A percentile compares a stretch with the other conserved stretches of the same genome.
phyloP scores from a whole-genome alignment of 371 early-diverging fungal genomes.

The Mortierella sp. region DNA sequence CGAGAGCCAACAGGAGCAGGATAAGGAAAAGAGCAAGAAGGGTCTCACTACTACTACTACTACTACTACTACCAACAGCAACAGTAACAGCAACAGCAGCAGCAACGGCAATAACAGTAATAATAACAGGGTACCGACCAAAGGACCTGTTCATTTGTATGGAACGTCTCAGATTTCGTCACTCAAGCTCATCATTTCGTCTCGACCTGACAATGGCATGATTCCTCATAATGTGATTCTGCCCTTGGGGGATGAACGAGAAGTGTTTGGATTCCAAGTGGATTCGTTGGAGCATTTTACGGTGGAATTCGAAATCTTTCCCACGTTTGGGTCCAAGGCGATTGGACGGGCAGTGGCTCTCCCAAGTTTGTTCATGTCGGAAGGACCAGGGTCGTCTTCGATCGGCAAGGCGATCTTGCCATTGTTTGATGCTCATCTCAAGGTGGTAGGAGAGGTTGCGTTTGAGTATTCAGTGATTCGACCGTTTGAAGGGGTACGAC shows the following conservation, averaged over 20 bases:
- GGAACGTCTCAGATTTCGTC: conserved; percentile 76
- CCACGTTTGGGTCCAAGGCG: conserved; percentile 93
- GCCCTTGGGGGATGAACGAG: conserved; percentile 85
- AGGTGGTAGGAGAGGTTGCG: conserved; percentile 89
- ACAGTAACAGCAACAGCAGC: no score
- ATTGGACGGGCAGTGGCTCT: conserved; percentile 93
- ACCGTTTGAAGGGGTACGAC: conserved; percentile 86
- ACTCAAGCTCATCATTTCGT: conserved; percentile 64
- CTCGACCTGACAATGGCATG: conserved; percentile 87
- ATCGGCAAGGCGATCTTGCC: conserved; percentile 68
- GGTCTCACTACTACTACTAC: no score
- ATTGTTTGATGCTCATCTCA: conserved; percentile 86
- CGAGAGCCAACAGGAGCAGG: neutral
- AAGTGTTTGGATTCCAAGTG: conserved; percentile 86
- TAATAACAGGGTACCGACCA: no score
- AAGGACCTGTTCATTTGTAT: conserved; percentile 67
- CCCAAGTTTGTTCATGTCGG: conserved; percentile 69
- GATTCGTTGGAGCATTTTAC: conserved; percentile 80
- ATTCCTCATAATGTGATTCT: conserved; percentile 92
- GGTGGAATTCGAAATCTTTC: conserved; percentile 91
- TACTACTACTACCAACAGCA: no score
- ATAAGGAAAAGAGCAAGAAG: conserved; percentile 14
- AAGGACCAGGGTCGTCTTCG: conserved; percentile 8
- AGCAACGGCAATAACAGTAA: no score
- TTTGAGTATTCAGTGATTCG: conserved; percentile 85